Conservation (phyloP, 495 filamentous ascomycete genomes). For the Cenococcum geophilum region DNA sequence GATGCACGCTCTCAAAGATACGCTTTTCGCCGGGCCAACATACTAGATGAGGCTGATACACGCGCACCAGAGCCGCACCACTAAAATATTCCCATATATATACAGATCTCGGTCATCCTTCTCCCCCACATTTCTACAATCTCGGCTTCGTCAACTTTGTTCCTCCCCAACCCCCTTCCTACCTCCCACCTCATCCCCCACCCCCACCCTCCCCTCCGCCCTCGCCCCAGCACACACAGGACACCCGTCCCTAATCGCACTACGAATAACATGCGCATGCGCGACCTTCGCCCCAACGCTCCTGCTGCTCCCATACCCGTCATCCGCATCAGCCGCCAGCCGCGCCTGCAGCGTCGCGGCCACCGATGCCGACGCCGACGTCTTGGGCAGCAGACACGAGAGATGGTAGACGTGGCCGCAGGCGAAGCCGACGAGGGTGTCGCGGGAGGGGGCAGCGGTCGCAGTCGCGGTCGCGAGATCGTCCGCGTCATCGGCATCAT, state of each 20-base stretch:
- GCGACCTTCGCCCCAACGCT: constrained; percentile 84
- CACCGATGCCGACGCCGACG: constrained; percentile 27
- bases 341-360: constrained; percentile 40
- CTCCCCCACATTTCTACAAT: not conserved
- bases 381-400: constrained; percentile 59
- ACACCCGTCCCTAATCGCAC: constrained; percentile 27
- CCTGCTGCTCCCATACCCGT: constrained; percentile 41
- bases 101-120: too few relatives aligned
- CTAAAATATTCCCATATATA: too few relatives aligned
- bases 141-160: not conserved
- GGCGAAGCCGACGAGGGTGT: constrained; percentile 82
- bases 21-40: too few relatives aligned
- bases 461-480: not conserved
- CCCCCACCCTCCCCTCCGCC: not conserved
- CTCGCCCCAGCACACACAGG: constrained; percentile 22
- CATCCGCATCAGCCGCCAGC: constrained; percentile 41
- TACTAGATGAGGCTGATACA: too few relatives aligned
- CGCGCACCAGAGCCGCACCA: too few relatives aligned
- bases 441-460: constrained; percentile 30
- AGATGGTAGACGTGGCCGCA: constrained; percentile 92
- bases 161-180: not conserved
- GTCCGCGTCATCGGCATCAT: not conserved
- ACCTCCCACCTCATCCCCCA: not conserved
- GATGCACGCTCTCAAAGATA: too few relatives aligned
- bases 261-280: constrained; percentile 64